A percentile compares a stretch with the other conserved stretches of the same genome.
Evolutionary conservation across 106 monocot species (phyloP).

Genomic region (Dioscorea zingiberensis): DNA sequence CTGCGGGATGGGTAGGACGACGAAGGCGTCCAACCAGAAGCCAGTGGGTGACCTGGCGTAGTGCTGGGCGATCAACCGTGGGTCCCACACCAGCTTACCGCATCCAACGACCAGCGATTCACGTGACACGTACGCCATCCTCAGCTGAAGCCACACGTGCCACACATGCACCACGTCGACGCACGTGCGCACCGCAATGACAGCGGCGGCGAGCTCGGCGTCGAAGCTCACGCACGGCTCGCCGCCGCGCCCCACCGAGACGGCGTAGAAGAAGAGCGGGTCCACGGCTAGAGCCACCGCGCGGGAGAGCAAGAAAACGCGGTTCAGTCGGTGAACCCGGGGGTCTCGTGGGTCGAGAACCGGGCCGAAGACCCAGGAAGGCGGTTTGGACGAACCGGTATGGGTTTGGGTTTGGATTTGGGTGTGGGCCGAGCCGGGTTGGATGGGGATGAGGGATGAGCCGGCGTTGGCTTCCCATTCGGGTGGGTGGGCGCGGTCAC

Average conservation of each 20-base stretch:
- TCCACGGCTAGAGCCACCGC: constrained; percentile 63
- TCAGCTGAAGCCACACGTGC: constrained; percentile 63
- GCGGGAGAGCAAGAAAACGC: constrained; percentile 53
- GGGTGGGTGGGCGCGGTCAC: constrained; percentile 44
- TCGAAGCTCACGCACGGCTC: constrained; percentile 44
- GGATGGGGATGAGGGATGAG: constrained; percentile 86
- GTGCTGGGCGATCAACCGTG: constrained; percentile 42
- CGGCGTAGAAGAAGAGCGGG: constrained; percentile 86
- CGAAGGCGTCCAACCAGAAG: constrained; percentile 76
- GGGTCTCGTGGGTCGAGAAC: constrained; percentile 81
- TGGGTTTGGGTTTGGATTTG: too few species aligned
- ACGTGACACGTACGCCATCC: constrained; percentile 70
- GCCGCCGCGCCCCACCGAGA: constrained; percentile 35
- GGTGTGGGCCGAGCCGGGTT: constrained; percentile 4
- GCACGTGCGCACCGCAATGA: constrained; percentile 41
- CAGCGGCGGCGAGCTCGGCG: constrained; percentile 28
- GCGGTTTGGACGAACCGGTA: neutral
- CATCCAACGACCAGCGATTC: constrained; percentile 82
- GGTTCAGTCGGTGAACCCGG: constrained; percentile 58
- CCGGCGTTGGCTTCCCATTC: constrained; percentile 72
- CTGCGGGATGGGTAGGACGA: constrained; percentile 68
- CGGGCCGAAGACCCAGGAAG: constrained; percentile 37
- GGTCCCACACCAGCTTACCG: constrained; percentile 86
- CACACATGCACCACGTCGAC: constrained; percentile 45
- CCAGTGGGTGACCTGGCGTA: constrained; percentile 42